These are phyloP conservation scores for Crithidia expoeki DNA, from an alignment of 208 protist species.

Conservation along the genomic window DNA sequence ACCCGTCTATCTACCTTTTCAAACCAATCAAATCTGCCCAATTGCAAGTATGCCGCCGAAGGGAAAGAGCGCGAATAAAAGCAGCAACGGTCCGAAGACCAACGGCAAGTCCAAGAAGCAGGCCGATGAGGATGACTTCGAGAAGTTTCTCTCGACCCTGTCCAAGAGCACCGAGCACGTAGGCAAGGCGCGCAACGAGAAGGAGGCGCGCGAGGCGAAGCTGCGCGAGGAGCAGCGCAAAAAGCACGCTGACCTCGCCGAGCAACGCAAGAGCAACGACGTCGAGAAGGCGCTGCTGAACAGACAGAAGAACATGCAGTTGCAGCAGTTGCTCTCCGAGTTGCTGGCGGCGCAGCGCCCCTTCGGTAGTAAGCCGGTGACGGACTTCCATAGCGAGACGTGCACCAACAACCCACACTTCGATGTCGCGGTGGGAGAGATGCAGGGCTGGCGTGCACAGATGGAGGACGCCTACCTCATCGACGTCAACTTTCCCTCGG, in stretches of 20 bases:
- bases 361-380: slow-evolving; percentile 68
- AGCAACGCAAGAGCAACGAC: slow-evolving; percentile 48
- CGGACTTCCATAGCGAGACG: slow-evolving; percentile 64
- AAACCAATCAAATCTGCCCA: neutral
- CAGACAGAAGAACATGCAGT: slow-evolving; percentile 59
- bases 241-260: slow-evolving; percentile 43
- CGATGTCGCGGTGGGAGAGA: slow-evolving; percentile 76
- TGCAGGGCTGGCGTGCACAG: slow-evolving; percentile 89
- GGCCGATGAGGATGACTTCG: slow-evolving; percentile 72
- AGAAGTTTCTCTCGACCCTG: slow-evolving; percentile 67
- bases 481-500: slow-evolving; percentile 51
- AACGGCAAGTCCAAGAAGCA: slow-evolving; percentile 55
- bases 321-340: slow-evolving; percentile 72
- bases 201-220: slow-evolving; percentile 43
- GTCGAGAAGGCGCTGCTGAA: slow-evolving; percentile 59
- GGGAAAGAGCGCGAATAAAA: slow-evolving; percentile 18
- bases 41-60: slow-evolving; percentile 36
- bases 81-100: slow-evolving; percentile 16
- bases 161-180: slow-evolving; percentile 62
- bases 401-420: slow-evolving; percentile 59
- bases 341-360: slow-evolving; percentile 57
- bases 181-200: slow-evolving; percentile 41
- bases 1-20: neutral
- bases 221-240: slow-evolving; percentile 40
- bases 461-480: slow-evolving; percentile 91